These are phyloP conservation scores for Hyaloscypha finlandica DNA, from an alignment of 495 filamentous ascomycete species.

Conservation along the genomic window DNA sequence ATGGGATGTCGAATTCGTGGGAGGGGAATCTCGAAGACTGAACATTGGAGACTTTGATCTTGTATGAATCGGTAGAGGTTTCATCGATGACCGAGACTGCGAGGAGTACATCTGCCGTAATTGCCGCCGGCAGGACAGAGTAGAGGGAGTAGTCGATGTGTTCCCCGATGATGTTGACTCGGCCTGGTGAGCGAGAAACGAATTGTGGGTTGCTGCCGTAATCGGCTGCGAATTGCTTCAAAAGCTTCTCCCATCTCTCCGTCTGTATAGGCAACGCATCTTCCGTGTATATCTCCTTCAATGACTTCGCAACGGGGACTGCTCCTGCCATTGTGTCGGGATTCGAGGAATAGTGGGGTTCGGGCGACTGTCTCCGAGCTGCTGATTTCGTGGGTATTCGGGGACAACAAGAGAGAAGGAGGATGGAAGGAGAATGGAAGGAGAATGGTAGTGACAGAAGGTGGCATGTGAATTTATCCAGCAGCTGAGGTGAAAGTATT, in stretches of 20 bases:
- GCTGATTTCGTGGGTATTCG: neutral
- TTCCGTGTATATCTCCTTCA: conserved; percentile 69
- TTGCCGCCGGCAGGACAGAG: conserved; percentile 92
- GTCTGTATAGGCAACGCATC: conserved; percentile 58
- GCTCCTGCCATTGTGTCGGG: conserved; percentile 49
- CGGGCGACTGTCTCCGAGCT: neutral
- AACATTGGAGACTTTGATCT: conserved; percentile 76
- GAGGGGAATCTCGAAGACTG: conserved; percentile 72
- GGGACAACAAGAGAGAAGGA: neutral
- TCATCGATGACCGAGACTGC: conserved; percentile 67
- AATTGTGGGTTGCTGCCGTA: conserved; percentile 77
- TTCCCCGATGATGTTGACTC: conserved; percentile 98
- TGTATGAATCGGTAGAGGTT: conserved; percentile 40
- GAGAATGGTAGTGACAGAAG: too few relatives aligned
- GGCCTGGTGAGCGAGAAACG: conserved; percentile 84
- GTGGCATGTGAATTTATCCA: neutral
- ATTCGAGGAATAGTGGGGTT: conserved; percentile 14
- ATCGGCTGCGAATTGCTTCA: conserved; percentile 68
- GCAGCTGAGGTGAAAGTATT: neutral
- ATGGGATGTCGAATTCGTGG: conserved; percentile 72
- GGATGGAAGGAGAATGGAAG: conserved; percentile 9
- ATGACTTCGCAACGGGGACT: conserved; percentile 59
- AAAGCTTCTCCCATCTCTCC: conserved; percentile 70
- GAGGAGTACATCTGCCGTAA: conserved; percentile 85
- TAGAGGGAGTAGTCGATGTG: conserved; percentile 99